phyloP scores from a whole-genome alignment of 345 rosid genomes.

The Kernera saxatilis region DNA sequence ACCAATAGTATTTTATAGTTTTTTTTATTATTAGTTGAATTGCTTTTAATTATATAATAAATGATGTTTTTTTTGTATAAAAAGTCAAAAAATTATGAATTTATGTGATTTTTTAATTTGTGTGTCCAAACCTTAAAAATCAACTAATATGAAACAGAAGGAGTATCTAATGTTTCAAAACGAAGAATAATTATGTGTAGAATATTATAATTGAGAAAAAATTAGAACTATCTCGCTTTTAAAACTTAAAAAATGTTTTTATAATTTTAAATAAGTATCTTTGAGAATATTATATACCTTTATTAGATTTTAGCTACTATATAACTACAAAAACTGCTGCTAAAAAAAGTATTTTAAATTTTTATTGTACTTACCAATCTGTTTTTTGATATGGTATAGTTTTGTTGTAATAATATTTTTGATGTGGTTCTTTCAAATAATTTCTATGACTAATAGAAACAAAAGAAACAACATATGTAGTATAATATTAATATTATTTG shows the following conservation, averaged over 20 bases:
- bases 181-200: neutral
- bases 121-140: too few relatives aligned
- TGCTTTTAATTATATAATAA: too few relatives aligned
- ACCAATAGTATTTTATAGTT: too few relatives aligned
- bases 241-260: neutral
- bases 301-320: too few relatives aligned
- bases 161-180: too few relatives aligned
- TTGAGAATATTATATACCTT: neutral
- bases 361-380: neutral
- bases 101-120: too few relatives aligned
- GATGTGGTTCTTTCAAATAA: neutral
- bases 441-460: neutral
- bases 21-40: too few relatives aligned
- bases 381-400: neutral
- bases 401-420: neutral
- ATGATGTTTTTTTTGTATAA: too few relatives aligned
- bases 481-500: too few relatives aligned
- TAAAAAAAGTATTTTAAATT: neutral
- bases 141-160: too few relatives aligned
- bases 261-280: neutral
- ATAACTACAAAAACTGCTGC: neutral
- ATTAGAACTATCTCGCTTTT: neutral
- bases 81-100: too few relatives aligned
- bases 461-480: neutral
- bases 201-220: neutral